These are phyloP conservation scores for Albifimbria verrucaria DNA, from an alignment of 2,329 filamentous ascomycete species.

Conservation along the genomic window DNA sequence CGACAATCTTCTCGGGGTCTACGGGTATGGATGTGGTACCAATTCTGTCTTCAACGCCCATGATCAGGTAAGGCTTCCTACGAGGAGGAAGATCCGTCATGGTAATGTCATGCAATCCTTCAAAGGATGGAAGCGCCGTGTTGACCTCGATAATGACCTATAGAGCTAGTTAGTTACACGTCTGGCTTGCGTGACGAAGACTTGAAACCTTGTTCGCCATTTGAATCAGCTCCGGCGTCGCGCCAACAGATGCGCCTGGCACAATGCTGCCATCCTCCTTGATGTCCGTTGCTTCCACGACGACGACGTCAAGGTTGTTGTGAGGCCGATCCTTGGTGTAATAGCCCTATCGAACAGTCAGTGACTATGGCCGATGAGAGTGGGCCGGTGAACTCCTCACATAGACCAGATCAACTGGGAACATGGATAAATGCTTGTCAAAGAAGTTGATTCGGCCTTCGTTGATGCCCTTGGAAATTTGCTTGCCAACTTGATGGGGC, in stretches of 20 bases:
- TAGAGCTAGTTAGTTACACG: constrained; percentile 7
- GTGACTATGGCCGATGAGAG: constrained; percentile 9
- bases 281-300: constrained; percentile 84
- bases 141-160: constrained; percentile 88
- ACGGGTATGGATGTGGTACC: constrained; percentile 79
- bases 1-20: constrained; percentile 80
- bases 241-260: constrained; percentile 80
- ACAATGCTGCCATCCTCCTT: constrained; percentile 87
- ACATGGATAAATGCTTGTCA: constrained; percentile 92
- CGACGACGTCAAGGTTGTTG: constrained; percentile 75
- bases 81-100: constrained; percentile 80
- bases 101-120: constrained; percentile 87
- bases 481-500: constrained; percentile 89
- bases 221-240: constrained; percentile 80
- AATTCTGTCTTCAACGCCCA: constrained; percentile 81
- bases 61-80: constrained; percentile 83
- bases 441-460: constrained; percentile 87
- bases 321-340: constrained; percentile 78
- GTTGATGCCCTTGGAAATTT: constrained; percentile 88
- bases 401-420: constrained; percentile 82
- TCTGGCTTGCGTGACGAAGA: neutral
- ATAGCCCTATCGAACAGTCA: constrained; percentile 52
- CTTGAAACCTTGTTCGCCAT: constrained; percentile 74
- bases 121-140: constrained; percentile 78
- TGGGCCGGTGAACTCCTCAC: constrained; percentile 34